Conservation (phyloP, 106 monocot species). For the Acorus gramineus region DNA sequence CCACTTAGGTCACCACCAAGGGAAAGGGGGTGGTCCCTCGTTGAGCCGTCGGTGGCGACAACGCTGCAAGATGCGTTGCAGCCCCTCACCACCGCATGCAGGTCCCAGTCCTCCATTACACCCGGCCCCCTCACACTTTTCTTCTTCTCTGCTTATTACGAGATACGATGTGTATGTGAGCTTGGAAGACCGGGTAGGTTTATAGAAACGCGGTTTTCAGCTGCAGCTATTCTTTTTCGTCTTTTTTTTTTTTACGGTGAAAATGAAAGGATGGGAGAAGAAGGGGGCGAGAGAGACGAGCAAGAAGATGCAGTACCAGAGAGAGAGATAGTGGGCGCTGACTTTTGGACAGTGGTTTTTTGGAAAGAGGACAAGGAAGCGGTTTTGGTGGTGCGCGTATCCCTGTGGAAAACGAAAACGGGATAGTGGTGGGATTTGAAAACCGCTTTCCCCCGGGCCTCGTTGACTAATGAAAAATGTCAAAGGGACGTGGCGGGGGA, state of each 20-base stretch:
- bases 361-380: no score
- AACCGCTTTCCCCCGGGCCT: not conserved
- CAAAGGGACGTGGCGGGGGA: conserved; percentile 24
- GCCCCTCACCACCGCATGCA: conserved; percentile 20
- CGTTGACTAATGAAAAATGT: conserved; percentile 22
- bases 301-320: no score
- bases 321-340: no score
- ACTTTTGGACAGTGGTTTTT: no score
- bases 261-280: no score
- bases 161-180: not conserved
- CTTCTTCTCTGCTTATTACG: not conserved
- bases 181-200: no score
- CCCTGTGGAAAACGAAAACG: conserved; percentile 1
- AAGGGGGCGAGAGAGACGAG: no score
- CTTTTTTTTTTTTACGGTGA: no score
- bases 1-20: not conserved
- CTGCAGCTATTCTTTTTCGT: no score
- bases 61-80: not conserved
- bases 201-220: no score
- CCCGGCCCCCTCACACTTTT: not conserved
- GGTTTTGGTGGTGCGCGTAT: no score
- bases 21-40: not conserved
- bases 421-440: not conserved
- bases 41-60: no score
- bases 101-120: conserved; percentile 16